Base-by-base conservation (phyloP, 164 flowering plant species). In the Umbilicus rupestris region DNA sequence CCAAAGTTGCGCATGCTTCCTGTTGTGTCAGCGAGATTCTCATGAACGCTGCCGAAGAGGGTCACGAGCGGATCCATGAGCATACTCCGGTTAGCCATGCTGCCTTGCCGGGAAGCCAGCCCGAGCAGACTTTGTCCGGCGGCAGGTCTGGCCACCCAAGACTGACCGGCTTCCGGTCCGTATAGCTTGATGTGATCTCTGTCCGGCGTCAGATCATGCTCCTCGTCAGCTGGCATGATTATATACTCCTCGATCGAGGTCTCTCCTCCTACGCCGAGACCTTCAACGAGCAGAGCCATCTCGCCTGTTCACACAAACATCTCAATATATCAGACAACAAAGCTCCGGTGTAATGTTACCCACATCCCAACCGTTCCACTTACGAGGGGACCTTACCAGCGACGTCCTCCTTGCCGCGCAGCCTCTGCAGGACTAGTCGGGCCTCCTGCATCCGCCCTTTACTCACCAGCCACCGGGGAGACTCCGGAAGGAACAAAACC, bases 241-340 rank as follows among this genome's bases (percentile, higher is more conserved):
- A 93, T 83, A 75, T 86, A 90, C 66, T 90, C 97, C 72, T 90
- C 97, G 62, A 93, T 76, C 0, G 91, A 86, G 45, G 88, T 82
- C 45, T 90, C 97, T 67, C 90, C 92, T 11, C 98, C 98, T 62
- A 89, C 79, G 29, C 81, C 94, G 63, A 93, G 90, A 39, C 98
- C 98, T 78, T 93, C 98, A 71, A 90, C 97, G 45, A 93, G 78
- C 78, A 93, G 77, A 66, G 98, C 97, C 96, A 93, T 80, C 80
- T 93, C 98, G 65, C 89, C 98, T 93, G 83, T 44, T 20, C 12
- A 74, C 42, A 31, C 68, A 59, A 62, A 24, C 28, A 50, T 50
- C 28, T 20, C 57, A 14, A n/a, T 62, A n/a, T 62, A 62, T 62
- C 12, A 33, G 42, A n/a, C 22, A 15, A 14, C 42, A 62, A 31